Evolutionary conservation across 108 stramenopile species (phyloP), one percentile per base, ranked within the genome.

Genomic region (Parietichytrium sp.): DNA sequence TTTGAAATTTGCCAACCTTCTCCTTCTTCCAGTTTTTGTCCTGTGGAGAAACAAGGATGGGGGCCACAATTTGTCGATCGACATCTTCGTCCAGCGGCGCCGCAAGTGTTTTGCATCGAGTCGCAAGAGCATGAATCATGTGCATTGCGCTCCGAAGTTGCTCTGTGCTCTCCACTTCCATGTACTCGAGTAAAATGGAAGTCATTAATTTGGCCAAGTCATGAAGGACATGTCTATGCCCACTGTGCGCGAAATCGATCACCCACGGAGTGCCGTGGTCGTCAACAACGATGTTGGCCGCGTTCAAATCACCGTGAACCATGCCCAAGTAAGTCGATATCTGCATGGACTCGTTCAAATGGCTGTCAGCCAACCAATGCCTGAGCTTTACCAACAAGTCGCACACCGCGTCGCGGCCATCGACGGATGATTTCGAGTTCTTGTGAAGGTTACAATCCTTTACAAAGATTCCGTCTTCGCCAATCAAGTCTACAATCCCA

Each of bases 141-240:
- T 45, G 61, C 33, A 72, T 42, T 6, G 61, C 61, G 13, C 38
- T 42, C 20, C 45, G 61, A 0, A 72, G 20, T 20, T 72, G 38
- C 45, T 36, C 61, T 33, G 1, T 45, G 29, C 20, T 23, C 20
- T 72, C 61, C n/a, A 72, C 23, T 10, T 23, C 25, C 6, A 72
- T 33, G 61, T 72, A 72, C 20, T 72, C 61, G 61, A 72, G 45
- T n/a, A 72, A 42, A 7, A 72, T 27, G 61, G 38, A 72, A n/a
- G 61, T 45, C 8, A 42, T 72, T 23, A 72, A n/a, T 27, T 72
- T 72, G 61, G 38, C 36, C 10, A 72, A 10, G 20, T 72, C 61
- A 0, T 20, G 10, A 10, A 72, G 42, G n/a, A 72, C 61, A 38
- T 72, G 61, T 1, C 20, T n/a, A 33, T 45, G 18, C 20, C 61